Evolutionary conservation across 2,329 filamentous ascomycete genomes (phyloP), one percentile per base, ranked within the genome.

Genomic region (Trichoderma aggressivum): DNA sequence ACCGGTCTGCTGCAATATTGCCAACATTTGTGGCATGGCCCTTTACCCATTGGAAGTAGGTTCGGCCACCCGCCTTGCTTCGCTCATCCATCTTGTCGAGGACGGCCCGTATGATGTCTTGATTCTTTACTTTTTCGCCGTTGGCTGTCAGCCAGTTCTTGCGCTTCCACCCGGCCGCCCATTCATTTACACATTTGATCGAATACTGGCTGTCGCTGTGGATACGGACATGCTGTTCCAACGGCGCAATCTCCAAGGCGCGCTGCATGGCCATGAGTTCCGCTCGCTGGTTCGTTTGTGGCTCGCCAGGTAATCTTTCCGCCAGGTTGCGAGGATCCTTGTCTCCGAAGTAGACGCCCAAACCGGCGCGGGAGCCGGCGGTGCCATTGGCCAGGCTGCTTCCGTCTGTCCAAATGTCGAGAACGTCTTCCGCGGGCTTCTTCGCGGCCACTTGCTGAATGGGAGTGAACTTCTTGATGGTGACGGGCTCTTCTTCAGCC

Each of bases 221-320:
- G 74, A 99, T 97, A 70, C 90, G 87, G 14, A 97, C 87, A 72
- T 89, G 85, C 71, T 92, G 87, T 71, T 90, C 85, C 18, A 87
- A 82, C 0, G 92, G 90, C 2, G 91, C 89, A 59, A 91, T 88
- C 77, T 98, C 90, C 26, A 98, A 85, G 0, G 94, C 94, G 71
- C 94, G 91, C 34, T 93, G 85, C 73, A 98, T 91, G 8, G 94
- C 96, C 28, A 92, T 94, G 71, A 99, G 85, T 82, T 99, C 96
- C n/a, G 95, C 96, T 3, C 96, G 92, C 80, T 98, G 94, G 79
- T 99, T 99, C 1, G 96, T 98, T 81, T 98, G 96, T 11, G 86
- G 85, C 18, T 86, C 84, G 64, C 94, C 94, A 65, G 86, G 82
- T 3, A 98, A 87, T 5, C 90, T 89, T 81, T 97, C 94, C 14